A percentile compares a stretch with the other conserved stretches of the same genome.
These are phyloP conservation scores for Rheum nobile DNA, from an alignment of 148 eudicot genomes.

Conservation along the genomic window DNA sequence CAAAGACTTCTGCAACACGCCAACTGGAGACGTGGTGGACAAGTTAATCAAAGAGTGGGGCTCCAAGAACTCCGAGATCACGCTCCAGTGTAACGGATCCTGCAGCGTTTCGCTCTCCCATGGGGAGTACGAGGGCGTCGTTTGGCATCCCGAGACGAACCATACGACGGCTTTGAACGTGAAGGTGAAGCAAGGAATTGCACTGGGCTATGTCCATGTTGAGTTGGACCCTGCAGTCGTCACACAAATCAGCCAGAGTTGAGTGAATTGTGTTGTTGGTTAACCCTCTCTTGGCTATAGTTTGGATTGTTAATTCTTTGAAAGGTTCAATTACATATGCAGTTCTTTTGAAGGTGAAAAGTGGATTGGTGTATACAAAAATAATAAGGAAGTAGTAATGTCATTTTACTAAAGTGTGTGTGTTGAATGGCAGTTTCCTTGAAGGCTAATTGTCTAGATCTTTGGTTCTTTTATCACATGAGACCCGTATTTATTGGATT, in stretches of 20 bases:
- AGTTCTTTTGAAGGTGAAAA: not conserved
- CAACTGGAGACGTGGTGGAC: conserved; percentile 53
- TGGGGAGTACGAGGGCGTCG: conserved; percentile 37
- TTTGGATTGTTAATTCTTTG: not conserved
- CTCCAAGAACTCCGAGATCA: conserved; percentile 15
- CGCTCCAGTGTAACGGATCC: conserved; percentile 20
- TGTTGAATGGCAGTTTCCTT: too few relatives aligned
- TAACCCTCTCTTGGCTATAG: not conserved
- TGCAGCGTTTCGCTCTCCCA: conserved; percentile 20
- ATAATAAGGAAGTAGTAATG: too few relatives aligned
- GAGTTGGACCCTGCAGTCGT: not conserved
- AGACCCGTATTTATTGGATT: too few relatives aligned
- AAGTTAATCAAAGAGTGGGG: conserved; percentile 31
- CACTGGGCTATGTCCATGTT: not conserved
- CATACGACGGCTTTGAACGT: conserved; percentile 16
- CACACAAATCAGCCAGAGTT: not conserved
- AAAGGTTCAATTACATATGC: not conserved
- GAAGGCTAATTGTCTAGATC: too few relatives aligned
- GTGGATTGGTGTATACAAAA: too few relatives aligned
- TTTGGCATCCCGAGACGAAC: conserved; percentile 18
- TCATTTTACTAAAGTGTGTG: too few relatives aligned
- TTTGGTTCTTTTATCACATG: too few relatives aligned
- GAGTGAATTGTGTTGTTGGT: not conserved
- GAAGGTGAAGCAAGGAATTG: conserved; percentile 17
- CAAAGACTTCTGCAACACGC: conserved; percentile 34